These are phyloP conservation scores for Dictyophora rubrovolvata DNA, from an alignment of 768 basidiomycete genomes.

Conservation along the genomic window DNA sequence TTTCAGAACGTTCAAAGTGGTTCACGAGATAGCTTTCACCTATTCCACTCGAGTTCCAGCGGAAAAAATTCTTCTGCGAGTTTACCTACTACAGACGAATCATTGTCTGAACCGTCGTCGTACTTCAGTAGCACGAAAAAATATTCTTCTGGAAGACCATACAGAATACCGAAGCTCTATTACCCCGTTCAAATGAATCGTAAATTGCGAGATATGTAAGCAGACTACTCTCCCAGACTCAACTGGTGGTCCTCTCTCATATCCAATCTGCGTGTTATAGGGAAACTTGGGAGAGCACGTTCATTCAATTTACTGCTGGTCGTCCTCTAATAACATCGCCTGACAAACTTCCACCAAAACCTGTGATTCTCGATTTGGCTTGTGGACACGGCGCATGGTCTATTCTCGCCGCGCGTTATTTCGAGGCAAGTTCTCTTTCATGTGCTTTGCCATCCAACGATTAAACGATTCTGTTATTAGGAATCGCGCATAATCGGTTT, in stretches of 20 bases:
- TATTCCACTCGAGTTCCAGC: neutral
- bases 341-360: constrained; percentile 21
- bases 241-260: neutral
- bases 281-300: neutral
- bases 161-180: neutral
- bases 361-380: constrained; percentile 46
- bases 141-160: neutral
- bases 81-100: neutral
- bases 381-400: constrained; percentile 67
- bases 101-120: neutral
- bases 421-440: constrained; percentile 38
- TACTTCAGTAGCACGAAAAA: neutral
- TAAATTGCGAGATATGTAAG: constrained; percentile 1
- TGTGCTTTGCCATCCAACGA: constrained; percentile 4
- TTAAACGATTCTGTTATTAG: constrained; percentile 22
- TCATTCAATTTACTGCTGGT: neutral
- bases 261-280: neutral
- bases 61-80: neutral
- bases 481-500: constrained; percentile 47
- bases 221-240: neutral
- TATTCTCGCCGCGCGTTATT: constrained; percentile 54
- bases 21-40: neutral
- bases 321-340: constrained; percentile 28
- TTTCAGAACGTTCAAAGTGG: neutral
- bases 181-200: constrained; percentile 4